Evolutionary conservation across 164 flowering plant genomes (phyloP).

Genomic region (Vitis riparia): DNA sequence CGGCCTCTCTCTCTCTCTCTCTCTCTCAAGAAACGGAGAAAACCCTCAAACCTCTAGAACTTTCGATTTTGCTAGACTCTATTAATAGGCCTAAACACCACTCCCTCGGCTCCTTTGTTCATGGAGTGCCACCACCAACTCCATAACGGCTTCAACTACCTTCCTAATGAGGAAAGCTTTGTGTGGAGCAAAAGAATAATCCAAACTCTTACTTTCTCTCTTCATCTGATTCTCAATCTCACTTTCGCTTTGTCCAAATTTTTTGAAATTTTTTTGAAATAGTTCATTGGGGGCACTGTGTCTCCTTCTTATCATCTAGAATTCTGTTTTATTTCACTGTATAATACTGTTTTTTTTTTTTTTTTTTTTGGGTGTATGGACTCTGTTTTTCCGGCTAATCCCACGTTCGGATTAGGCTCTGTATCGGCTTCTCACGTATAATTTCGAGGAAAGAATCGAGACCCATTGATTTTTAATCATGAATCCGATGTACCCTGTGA

Average conservation of each 20-base stretch:
- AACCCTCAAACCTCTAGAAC: constrained; percentile 13
- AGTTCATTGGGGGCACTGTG: background rate
- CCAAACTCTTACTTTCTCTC: background rate
- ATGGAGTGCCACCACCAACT: background rate
- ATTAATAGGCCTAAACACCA: background rate
- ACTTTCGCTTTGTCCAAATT: background rate
- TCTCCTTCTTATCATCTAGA: background rate
- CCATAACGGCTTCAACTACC: constrained; percentile 20
- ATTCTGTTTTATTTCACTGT: background rate
- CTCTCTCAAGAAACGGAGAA: constrained; percentile 1
- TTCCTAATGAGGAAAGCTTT: constrained; percentile 12
- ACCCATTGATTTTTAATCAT: background rate
- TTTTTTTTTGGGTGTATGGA: background rate
- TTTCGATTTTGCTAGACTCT: constrained; percentile 2
- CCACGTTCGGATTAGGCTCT: background rate
- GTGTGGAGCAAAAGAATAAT: background rate
- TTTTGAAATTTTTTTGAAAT: background rate
- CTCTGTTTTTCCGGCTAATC: background rate
- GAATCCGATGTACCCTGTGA: constrained; percentile 30
- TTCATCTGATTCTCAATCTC: background rate
- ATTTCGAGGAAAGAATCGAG: background rate
- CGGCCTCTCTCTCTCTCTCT: background rate
- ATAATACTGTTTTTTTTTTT: background rate
- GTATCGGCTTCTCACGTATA: background rate
- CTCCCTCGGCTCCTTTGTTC: background rate